Evolutionary conservation across 257 asterid species (phyloP).

Genomic region (Forsythia suspensa): DNA sequence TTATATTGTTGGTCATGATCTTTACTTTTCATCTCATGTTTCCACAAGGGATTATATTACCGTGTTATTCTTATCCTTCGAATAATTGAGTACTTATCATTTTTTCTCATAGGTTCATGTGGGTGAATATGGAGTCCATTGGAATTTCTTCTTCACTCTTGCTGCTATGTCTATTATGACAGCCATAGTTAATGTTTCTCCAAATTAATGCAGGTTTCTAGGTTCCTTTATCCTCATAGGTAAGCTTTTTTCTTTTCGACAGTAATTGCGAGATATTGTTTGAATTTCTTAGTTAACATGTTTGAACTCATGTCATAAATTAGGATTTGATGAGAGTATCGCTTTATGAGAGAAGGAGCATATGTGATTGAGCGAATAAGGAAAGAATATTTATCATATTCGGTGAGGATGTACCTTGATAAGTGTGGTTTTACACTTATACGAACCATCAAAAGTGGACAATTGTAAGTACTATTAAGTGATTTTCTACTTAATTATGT

Average conservation of each 20-base stretch:
- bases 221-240: slow-evolving; percentile 76
- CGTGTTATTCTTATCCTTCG: background rate
- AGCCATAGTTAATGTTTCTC: slow-evolving; percentile 59
- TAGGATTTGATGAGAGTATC: slow-evolving; percentile 77
- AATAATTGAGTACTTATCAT: slow-evolving; percentile 10
- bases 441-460: no score
- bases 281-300: slow-evolving; percentile 23
- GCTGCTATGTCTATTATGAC: slow-evolving; percentile 85
- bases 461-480: background rate
- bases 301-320: slow-evolving; percentile 20
- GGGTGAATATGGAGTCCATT: slow-evolving; percentile 95
- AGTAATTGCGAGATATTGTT: slow-evolving; percentile 8
- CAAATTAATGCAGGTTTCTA: slow-evolving; percentile 61
- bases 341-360: slow-evolving; percentile 64
- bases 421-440: no score
- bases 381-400: slow-evolving; percentile 47
- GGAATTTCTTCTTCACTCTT: slow-evolving; percentile 97
- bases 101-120: slow-evolving; percentile 75
- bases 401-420: slow-evolving; percentile 49
- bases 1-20: background rate
- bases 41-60: slow-evolving; percentile 5
- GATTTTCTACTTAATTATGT: background rate
- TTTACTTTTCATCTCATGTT: slow-evolving; percentile 10
- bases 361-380: slow-evolving; percentile 77
- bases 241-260: slow-evolving; percentile 35